These are phyloP conservation scores for Fusarium pseudograminearum DNA, from an alignment of 2,329 filamentous ascomycete genomes.

Conservation along the genomic window DNA sequence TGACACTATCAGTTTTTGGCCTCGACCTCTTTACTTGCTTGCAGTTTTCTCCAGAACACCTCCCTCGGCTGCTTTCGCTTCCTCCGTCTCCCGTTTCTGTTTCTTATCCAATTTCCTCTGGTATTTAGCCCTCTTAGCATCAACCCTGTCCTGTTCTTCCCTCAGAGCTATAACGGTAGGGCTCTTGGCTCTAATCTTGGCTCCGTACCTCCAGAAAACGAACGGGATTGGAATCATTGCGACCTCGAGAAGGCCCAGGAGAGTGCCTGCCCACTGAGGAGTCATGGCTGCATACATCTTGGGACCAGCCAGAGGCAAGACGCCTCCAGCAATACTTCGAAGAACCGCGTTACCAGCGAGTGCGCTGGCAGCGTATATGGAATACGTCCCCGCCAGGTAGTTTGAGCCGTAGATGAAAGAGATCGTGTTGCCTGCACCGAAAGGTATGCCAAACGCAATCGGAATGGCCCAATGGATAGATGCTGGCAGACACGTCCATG, in stretches of 20 bases:
- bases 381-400: conserved; percentile 83
- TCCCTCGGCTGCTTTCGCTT: conserved; percentile 8
- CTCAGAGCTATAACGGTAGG: conserved; percentile 59
- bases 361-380: conserved; percentile 84
- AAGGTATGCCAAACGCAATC: conserved; percentile 82
- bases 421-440: conserved; percentile 80
- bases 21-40: conserved; percentile 1
- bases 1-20: neutral
- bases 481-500: conserved; percentile 84
- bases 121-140: conserved; percentile 50
- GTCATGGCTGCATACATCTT: conserved; percentile 77
- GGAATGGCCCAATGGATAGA: conserved; percentile 86
- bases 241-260: conserved; percentile 80
- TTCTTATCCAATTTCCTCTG: conserved; percentile 44
- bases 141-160: conserved; percentile 58
- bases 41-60: conserved; percentile 22
- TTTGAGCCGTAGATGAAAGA: conserved; percentile 87
- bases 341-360: conserved; percentile 84
- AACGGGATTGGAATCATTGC: conserved; percentile 82
- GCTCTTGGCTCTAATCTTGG: conserved; percentile 64
- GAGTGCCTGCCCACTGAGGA: conserved; percentile 82
- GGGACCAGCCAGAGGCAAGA: conserved; percentile 79
- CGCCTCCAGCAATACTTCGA: conserved; percentile 79
- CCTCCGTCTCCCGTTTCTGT: conserved; percentile 11
- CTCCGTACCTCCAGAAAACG: conserved; percentile 76